Evolutionary conservation across 139 green algal genomes (phyloP), one percentile per base, ranked within the genome.

Genomic region (Picochlorum sp.): DNA sequence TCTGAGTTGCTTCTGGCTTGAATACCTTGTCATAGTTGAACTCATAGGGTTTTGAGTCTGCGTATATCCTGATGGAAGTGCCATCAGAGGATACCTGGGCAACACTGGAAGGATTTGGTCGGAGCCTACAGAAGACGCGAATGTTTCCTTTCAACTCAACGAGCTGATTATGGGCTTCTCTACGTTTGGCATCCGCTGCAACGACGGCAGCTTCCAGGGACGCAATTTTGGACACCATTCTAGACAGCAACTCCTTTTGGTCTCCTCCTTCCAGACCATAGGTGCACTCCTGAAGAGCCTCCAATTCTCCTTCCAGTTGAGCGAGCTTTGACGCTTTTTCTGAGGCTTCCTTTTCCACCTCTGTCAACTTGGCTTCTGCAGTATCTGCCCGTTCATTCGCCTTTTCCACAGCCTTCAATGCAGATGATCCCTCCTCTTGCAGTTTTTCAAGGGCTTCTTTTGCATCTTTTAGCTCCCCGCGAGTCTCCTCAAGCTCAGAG

Each of bases 81-180:
- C 77, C 76, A 73, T 92, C 87, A 6, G 78, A 44, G 24, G 70
- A 49, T 67, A 67, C 74, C 44, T 67, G 57, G 18, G 85, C 72
- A 34, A 68, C 67, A 20, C 59, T 65, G 6, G 52, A 26, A 3
- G 76, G 61, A 51, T 49, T 52, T 1, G 87, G 87, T 44, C 76
- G 67, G 20, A 95, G 68, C 2, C 88, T 80, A 71, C 88, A 95
- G 76, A 91, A 95, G 30, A 95, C 88, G 6, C 88, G 88, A 54
- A 95, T 94, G 57, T 95, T 95, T 62, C 88, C 88, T 9, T 79
- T 74, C 6, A 95, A 66, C 61, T 92, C 81, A 9, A 95, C 81
- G 45, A 95, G 81, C 76, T 90, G 79, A 72, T 95, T 94, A 80
- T 95, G 88, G 24, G 89, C 63, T 50, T 76, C 67, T 4, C 88